These are phyloP conservation scores for Combretum micranthum DNA, from an alignment of 345 rosid genomes.

Conservation along the genomic window DNA sequence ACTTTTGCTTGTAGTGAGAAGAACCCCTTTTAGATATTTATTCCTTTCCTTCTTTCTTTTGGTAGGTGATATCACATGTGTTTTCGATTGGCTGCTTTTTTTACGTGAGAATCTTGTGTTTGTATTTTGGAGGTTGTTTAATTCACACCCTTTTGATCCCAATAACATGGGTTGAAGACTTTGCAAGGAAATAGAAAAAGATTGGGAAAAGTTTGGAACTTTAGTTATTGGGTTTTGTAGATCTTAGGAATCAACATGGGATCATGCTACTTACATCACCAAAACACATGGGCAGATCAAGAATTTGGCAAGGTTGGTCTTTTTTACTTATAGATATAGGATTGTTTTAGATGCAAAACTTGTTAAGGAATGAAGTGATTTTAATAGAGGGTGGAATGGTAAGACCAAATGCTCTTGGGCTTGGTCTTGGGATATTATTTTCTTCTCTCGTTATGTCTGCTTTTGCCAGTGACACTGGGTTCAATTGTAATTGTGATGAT, in stretches of 20 bases:
- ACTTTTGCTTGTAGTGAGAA: too few species aligned
- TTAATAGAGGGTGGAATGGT: conserved; percentile 40
- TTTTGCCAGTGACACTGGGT: conserved; percentile 44
- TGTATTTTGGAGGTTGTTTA: neutral
- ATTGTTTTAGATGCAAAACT: neutral
- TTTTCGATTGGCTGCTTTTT: too few species aligned
- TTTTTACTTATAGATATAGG: conserved; percentile 1
- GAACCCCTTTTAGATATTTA: too few species aligned
- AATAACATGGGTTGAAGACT: too few species aligned
- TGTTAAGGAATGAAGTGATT: conserved; percentile 4
- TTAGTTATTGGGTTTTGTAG: neutral
- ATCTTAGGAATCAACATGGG: neutral
- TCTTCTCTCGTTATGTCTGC: conserved; percentile 33
- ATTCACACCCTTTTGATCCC: neutral
- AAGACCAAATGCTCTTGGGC: conserved; percentile 50
- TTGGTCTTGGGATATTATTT: conserved; percentile 32
- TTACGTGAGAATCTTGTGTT: neutral
- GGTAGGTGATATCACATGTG: too few species aligned
- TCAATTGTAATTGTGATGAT: conserved; percentile 81
- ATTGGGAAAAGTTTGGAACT: too few species aligned
- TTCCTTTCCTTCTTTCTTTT: too few species aligned
- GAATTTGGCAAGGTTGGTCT: conserved; percentile 11
- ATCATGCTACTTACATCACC: neutral
- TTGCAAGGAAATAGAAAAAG: too few species aligned
- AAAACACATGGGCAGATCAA: conserved; percentile 18